phyloP scores from a whole-genome alignment of 106 monocot genomes.

The Xerophyta viscosa region DNA sequence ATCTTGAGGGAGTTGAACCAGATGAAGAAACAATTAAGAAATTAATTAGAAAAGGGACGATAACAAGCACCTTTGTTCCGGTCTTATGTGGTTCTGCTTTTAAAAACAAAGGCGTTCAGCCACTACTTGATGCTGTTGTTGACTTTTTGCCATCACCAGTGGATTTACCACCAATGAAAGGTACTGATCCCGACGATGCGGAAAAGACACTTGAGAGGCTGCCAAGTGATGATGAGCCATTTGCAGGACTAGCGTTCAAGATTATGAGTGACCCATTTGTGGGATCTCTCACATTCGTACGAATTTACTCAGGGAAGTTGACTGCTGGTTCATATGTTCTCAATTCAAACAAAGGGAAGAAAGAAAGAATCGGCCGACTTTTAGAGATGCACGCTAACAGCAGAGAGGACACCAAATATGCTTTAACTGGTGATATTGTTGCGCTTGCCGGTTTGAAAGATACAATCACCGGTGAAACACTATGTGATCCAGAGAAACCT shows the following conservation, averaged over 20 bases:
- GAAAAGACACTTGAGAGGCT: constrained; percentile 56
- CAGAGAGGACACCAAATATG: constrained; percentile 71
- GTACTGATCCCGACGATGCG: constrained; percentile 72
- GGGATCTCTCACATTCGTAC: constrained; percentile 88
- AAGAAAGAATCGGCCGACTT: constrained; percentile 89
- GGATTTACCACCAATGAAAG: constrained; percentile 92
- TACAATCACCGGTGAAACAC: constrained; percentile 93
- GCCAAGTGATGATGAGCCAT: constrained; percentile 74
- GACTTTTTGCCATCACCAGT: constrained; percentile 96
- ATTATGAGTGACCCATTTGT: constrained; percentile 98
- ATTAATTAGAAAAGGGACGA: constrained; percentile 80
- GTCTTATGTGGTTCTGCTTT: constrained; percentile 94
- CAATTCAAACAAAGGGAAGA: constrained; percentile 94
- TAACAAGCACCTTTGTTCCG: constrained; percentile 62
- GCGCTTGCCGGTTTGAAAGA: constrained; percentile 94
- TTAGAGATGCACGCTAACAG: constrained; percentile 99
- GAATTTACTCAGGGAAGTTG: constrained; percentile 79
- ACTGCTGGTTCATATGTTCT: constrained; percentile 84
- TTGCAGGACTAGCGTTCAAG: constrained; percentile 94
- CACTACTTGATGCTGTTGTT: constrained; percentile 90
- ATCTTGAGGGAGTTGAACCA: constrained; percentile 86
- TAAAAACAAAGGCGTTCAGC: constrained; percentile 97
- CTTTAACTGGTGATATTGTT: constrained; percentile 85
- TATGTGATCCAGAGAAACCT: constrained; percentile 83
- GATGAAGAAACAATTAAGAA: constrained; percentile 73